A percentile compares a stretch with the other conserved stretches of the same genome.
Conservation (phyloP, 768 basidiomycete species). For the Lactarius sp. region DNA sequence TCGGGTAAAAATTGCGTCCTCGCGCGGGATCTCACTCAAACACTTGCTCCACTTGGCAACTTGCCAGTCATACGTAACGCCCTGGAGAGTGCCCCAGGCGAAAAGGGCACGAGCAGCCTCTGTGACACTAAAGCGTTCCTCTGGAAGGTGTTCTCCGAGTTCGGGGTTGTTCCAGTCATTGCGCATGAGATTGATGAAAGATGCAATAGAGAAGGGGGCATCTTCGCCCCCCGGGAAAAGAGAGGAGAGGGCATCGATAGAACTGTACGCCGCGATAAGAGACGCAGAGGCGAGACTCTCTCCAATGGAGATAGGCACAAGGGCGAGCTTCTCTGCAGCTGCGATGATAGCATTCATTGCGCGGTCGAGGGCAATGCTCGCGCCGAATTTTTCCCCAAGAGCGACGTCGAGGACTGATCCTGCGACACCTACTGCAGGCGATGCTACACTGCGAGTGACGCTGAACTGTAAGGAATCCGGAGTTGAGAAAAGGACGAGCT, state of each 20-base stretch:
- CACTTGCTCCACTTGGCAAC: slow-evolving; percentile 64
- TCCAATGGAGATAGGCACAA: slow-evolving; percentile 68
- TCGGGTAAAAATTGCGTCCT: slow-evolving; percentile 36
- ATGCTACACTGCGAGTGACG: slow-evolving; percentile 56
- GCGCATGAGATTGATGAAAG: slow-evolving; percentile 75
- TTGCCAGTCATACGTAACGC: slow-evolving; percentile 76
- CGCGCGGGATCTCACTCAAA: slow-evolving; percentile 62
- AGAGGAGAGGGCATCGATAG: slow-evolving; percentile 65
- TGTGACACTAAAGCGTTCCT: slow-evolving; percentile 55
- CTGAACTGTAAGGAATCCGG: slow-evolving; percentile 49
- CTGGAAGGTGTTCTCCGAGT: slow-evolving; percentile 49
- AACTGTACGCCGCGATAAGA: slow-evolving; percentile 66
- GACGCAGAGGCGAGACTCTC: slow-evolving; percentile 76
- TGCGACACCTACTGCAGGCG: slow-evolving; percentile 53
- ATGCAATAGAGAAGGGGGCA: slow-evolving; percentile 73
- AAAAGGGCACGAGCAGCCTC: slow-evolving; percentile 67
- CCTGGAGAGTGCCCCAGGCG: slow-evolving; percentile 77
- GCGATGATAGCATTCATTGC: slow-evolving; percentile 59
- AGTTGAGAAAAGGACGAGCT: slow-evolving; percentile 8
- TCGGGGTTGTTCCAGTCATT: slow-evolving; percentile 65
- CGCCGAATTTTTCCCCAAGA: slow-evolving; percentile 56
- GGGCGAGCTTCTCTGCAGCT: slow-evolving; percentile 63
- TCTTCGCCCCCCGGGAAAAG: slow-evolving; percentile 75
- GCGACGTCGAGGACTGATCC: slow-evolving; percentile 60
- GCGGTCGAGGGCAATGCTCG: slow-evolving; percentile 51